Base-by-base conservation (phyloP, 2,329 filamentous ascomycete genomes). In the Sporothrix phasma region DNA sequence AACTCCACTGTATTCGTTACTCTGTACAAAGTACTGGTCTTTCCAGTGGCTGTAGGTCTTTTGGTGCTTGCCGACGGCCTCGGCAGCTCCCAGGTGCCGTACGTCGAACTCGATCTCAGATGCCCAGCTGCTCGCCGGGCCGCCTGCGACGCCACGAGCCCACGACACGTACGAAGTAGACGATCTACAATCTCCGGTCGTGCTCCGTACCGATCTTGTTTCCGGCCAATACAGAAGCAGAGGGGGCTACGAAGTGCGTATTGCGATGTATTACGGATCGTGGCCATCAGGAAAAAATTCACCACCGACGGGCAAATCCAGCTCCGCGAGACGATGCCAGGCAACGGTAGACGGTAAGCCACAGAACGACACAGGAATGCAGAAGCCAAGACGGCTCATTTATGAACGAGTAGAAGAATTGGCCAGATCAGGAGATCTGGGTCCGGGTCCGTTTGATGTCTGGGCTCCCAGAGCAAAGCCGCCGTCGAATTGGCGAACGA, bases 61-160 rank as follows among this genome's bases (percentile, higher is more conserved):
- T n/a, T 53, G 47, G 29, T 15, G 15, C 29, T 31, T 31, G 17
- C 47, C 47, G 17, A n/a, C 24, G 47, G 51, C 19, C 51, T 39
- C 51, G 51, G 31, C 19, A 39, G 31, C 56, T 45, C 39, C 34
- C 56, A 59, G 56, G 56, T 59, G 56, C 56, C 24, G 31, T 58
- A 37, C 34, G 34, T 2, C 6, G 34, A 2, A 37, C 11, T 11
- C 2, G 3, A 37, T 10, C 19, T 43, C 19, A 41, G n/a, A 24
- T 22, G n/a, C 53, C 39, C 2, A 34, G 31, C 39, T n/a, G n/a
- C n/a, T n/a, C n/a, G n/a, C n/a, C n/a, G n/a, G n/a, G n/a, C n/a
- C n/a, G n/a, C n/a, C n/a, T n/a, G n/a, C n/a, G 6, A 47, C 45
- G 26, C 47, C 54, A 58, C 54, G 43, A 41, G 24, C 11, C 53